phyloP scores from a whole-genome alignment of 345 rosid genomes.

The Abelmoschus esculentus region DNA sequence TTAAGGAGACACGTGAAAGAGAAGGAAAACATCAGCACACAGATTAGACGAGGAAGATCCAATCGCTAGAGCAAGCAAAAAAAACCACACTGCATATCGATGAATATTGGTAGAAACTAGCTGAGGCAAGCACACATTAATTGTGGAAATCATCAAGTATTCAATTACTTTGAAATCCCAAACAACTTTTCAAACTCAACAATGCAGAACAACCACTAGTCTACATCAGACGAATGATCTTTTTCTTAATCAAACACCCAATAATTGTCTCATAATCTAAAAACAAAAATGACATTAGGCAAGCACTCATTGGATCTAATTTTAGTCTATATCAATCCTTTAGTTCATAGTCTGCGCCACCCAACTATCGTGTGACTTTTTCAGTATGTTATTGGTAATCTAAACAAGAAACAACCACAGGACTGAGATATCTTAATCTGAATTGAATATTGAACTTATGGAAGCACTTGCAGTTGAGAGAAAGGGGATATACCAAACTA shows the following conservation, averaged over 20 bases:
- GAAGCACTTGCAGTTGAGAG: not conserved
- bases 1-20: conserved; percentile 21
- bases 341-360: not conserved
- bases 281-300: not conserved
- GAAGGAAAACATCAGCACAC: not conserved
- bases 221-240: not conserved
- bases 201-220: not conserved
- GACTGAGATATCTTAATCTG: conserved; percentile 1
- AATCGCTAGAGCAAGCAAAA: not conserved
- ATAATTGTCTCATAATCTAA: not conserved
- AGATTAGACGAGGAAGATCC: not conserved
- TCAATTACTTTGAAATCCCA: not conserved
- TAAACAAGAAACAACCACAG: conserved; percentile 1
- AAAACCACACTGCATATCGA: not conserved
- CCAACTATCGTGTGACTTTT: not conserved
- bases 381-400: not conserved
- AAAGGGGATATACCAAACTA: not conserved
- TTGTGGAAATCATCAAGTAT: not conserved
- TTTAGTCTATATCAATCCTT: not conserved
- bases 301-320: not conserved
- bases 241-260: not conserved
- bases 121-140: not conserved
- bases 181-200: not conserved
- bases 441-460: not conserved
- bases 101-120: not conserved